Percentiles rank a stretch among this genome's conserved stretches.
These are phyloP conservation scores for Malassezia yamatoensis DNA, from an alignment of 1,284 basidiomycete species.

Conservation along the genomic window DNA sequence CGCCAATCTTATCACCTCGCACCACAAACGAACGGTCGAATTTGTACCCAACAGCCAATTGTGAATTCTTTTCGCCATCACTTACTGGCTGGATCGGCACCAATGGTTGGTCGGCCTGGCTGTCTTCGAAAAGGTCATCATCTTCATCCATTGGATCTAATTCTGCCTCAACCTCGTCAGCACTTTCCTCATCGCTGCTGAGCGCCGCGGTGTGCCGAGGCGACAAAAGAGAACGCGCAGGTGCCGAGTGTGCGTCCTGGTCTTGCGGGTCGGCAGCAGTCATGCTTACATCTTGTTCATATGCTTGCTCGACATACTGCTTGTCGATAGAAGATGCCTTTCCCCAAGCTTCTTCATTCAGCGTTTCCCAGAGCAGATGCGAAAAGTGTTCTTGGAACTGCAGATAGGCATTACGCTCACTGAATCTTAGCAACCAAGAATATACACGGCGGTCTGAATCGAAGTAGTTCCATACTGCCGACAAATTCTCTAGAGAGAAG, in stretches of 20 bases:
- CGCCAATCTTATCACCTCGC: constrained; percentile 88
- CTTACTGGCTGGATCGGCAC: constrained; percentile 17
- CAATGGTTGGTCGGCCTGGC: constrained; percentile 54
- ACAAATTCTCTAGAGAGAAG: constrained; percentile 48
- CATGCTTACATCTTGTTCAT: constrained; percentile 73
- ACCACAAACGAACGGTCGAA: constrained; percentile 92
- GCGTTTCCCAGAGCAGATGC: constrained; percentile 68
- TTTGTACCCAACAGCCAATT: constrained; percentile 89
- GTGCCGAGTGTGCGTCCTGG: background rate
- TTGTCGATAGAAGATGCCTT: constrained; percentile 59
- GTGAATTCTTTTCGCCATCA: constrained; percentile 57
- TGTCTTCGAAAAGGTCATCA: constrained; percentile 50
- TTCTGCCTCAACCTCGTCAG: constrained; percentile 22
- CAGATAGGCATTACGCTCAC: constrained; percentile 55
- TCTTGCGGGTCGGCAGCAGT: constrained; percentile 33
- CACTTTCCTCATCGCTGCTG: constrained; percentile 24
- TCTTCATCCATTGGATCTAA: constrained; percentile 42
- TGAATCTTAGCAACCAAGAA: constrained; percentile 77
- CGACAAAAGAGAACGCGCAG: constrained; percentile 8
- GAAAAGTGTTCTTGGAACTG: constrained; percentile 62
- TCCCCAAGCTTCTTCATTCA: constrained; percentile 65
- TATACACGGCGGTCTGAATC: constrained; percentile 57
- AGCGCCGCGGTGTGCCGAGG: constrained; percentile 15
- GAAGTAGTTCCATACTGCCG: constrained; percentile 70
- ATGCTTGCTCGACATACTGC: constrained; percentile 55